A percentile compares a stretch with the other conserved stretches of the same genome.
Evolutionary conservation across 176 grass and related monocot species (phyloP).

Genomic region (Ananas comosus): DNA sequence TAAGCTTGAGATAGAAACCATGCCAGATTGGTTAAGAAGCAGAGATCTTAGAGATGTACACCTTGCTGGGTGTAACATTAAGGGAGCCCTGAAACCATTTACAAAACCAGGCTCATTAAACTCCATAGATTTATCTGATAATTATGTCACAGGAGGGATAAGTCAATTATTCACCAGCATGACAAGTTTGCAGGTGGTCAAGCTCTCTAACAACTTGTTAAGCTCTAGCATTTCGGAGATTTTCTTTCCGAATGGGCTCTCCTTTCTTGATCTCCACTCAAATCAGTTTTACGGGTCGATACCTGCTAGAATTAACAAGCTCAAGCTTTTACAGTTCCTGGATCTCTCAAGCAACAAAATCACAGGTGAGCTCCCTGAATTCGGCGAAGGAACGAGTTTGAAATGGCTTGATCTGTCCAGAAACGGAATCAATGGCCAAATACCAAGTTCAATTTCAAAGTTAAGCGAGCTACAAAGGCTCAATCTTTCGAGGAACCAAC

Average conservation of each 20-base stretch:
- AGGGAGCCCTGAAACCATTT: constrained; percentile 15
- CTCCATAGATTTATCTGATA: constrained; percentile 55
- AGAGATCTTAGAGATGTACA: constrained; percentile 33
- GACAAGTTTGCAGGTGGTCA: constrained; percentile 4
- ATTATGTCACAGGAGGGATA: constrained; percentile 45
- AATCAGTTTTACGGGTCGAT: constrained; percentile 13
- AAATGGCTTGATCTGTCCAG: constrained; percentile 50
- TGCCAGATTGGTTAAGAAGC: constrained; percentile 37
- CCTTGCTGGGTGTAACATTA: constrained; percentile 38
- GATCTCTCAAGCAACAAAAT: constrained; percentile 64
- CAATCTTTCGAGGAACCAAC: constrained; percentile 50
- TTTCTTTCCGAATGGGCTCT: constrained; percentile 21
- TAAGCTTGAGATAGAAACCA: constrained; percentile 26
- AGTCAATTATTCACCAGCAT: constrained; percentile 42
- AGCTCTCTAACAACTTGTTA: not conserved
- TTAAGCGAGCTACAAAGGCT: constrained; percentile 33
- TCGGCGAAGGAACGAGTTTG: constrained; percentile 16
- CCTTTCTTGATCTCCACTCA: constrained; percentile 10
- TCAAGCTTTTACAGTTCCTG: constrained; percentile 20
- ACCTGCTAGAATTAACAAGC: constrained; percentile 2
- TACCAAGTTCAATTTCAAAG: constrained; percentile 50
- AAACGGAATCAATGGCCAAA: constrained; percentile 50
- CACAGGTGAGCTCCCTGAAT: constrained; percentile 43
- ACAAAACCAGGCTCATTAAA: constrained; percentile 27
- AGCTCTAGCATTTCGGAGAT: not conserved